Evolutionary conservation across 2,329 filamentous ascomycete species (phyloP).

Genomic region (Ophiostoma himal-ulmi): DNA sequence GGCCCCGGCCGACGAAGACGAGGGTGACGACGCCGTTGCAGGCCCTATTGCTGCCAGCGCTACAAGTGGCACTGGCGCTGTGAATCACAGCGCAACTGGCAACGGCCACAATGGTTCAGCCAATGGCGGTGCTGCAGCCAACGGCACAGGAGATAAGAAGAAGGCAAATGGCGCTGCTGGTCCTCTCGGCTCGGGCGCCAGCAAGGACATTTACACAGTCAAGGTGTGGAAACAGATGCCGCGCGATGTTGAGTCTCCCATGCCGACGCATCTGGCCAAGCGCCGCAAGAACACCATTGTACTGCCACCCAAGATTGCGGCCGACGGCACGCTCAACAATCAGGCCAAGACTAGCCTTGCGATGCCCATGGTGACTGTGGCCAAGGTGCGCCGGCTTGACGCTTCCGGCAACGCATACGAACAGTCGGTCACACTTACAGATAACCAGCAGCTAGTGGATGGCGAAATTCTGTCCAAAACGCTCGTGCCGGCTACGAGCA

Average conservation of each 20-base stretch:
- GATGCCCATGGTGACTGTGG: conserved; percentile 60
- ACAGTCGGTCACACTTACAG: conserved; percentile 74
- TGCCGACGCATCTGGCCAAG: conserved; percentile 54
- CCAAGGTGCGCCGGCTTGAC: conserved; percentile 72
- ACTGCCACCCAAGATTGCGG: conserved; percentile 45
- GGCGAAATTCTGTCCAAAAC: conserved; percentile 69
- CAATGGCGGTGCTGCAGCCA: conserved; percentile 24
- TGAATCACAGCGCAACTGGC: conserved; percentile 22
- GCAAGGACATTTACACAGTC: conserved; percentile 44
- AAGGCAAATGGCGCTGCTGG: conserved; percentile 29
- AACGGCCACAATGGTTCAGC: background rate
- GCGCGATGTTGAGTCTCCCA: conserved; percentile 50
- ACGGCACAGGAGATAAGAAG: conserved; percentile 37
- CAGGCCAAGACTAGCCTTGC: conserved; percentile 29
- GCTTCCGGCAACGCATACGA: conserved; percentile 75
- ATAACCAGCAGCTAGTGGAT: conserved; percentile 72
- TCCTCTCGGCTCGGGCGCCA: background rate
- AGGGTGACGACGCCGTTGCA: conserved; percentile 48
- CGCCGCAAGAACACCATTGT: conserved; percentile 57
- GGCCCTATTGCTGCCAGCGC: conserved; percentile 20
- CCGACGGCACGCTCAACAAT: conserved; percentile 32
- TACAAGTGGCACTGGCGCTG: background rate
- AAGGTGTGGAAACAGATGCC: conserved; percentile 58
- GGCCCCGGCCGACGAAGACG: conserved; percentile 55
- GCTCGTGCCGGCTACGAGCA: conserved; percentile 44